Evolutionary conservation across 139 green algal species (phyloP).

Genomic region (Coelastrella sp.): DNA sequence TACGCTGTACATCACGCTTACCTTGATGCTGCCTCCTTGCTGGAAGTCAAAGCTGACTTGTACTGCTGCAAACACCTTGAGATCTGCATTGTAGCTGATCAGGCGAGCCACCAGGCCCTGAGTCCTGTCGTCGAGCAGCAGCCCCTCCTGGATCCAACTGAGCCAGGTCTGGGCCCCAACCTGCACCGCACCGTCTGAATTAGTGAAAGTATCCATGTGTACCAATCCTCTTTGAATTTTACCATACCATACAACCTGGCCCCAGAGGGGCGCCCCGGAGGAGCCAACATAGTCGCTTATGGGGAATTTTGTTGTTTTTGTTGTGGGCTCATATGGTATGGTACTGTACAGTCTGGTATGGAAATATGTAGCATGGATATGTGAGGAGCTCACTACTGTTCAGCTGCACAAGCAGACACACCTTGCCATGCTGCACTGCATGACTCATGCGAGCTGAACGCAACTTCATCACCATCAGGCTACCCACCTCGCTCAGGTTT

Average conservation of each 20-base stretch:
- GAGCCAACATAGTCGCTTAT: too few relatives aligned
- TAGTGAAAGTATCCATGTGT: too few relatives aligned
- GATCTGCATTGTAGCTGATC: slow-evolving; percentile 88
- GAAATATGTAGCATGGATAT: neutral
- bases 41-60: slow-evolving; percentile 73
- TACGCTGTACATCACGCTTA: neutral
- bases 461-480: neutral
- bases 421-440: too few relatives aligned
- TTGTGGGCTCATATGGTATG: too few relatives aligned
- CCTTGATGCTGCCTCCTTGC: slow-evolving; percentile 78
- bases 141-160: slow-evolving; percentile 74
- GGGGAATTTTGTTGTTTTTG: too few relatives aligned
- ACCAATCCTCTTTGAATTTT: neutral
- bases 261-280: too few relatives aligned
- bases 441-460: neutral
- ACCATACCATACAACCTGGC: too few relatives aligned
- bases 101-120: slow-evolving; percentile 51
- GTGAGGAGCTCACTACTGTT: too few relatives aligned
- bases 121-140: slow-evolving; percentile 81
- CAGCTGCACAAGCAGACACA: neutral
- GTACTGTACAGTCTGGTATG: neutral
- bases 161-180: slow-evolving; percentile 61
- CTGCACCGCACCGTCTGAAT: neutral
- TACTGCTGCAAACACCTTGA: slow-evolving; percentile 75
- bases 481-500: slow-evolving; percentile 68